Evolutionary conservation across 768 basidiomycete genomes (phyloP).

Genomic region (Calocybe gangraenosa): DNA sequence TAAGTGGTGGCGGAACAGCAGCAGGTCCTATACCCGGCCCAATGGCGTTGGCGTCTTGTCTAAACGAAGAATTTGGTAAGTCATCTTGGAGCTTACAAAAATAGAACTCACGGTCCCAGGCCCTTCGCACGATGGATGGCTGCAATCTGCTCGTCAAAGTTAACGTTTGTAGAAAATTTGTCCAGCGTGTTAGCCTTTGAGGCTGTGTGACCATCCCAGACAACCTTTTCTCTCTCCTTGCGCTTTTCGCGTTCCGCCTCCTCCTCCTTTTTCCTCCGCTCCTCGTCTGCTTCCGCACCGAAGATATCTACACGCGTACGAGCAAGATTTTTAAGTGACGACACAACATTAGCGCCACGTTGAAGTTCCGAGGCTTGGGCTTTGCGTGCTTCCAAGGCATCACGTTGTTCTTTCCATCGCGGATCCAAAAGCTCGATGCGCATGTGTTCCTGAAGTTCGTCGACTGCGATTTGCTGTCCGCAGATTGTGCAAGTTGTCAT

Average conservation of each 20-base stretch:
- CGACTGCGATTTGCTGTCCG: conserved; percentile 93
- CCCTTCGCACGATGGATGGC: conserved; percentile 93
- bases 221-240: conserved; percentile 89
- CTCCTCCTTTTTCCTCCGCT: conserved; percentile 80
- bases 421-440: conserved; percentile 97
- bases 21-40: conserved; percentile 87
- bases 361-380: conserved; percentile 85
- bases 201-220: conserved; percentile 98
- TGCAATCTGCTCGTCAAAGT: conserved; percentile 97
- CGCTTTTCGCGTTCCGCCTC: conserved; percentile 78
- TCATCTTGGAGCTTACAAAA: conserved; percentile 7
- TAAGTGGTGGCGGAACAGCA: conserved; percentile 63
- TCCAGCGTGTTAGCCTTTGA: conserved; percentile 89
- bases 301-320: conserved; percentile 97
- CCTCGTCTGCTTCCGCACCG: conserved; percentile 91
- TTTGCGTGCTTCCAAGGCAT: conserved; percentile 83
- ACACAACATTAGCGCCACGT: conserved; percentile 89
- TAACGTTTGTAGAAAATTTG: conserved; percentile 90
- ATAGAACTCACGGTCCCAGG: conserved; percentile 68
- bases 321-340: conserved; percentile 90
- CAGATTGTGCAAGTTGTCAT: conserved; percentile 91
- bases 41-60: conserved; percentile 74
- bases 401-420: conserved; percentile 95
- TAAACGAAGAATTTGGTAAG: conserved; percentile 22
- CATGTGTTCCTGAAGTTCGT: conserved; percentile 96